Base-by-base conservation (phyloP, 768 basidiomycete genomes). In the Suillus ampliporus region DNA sequence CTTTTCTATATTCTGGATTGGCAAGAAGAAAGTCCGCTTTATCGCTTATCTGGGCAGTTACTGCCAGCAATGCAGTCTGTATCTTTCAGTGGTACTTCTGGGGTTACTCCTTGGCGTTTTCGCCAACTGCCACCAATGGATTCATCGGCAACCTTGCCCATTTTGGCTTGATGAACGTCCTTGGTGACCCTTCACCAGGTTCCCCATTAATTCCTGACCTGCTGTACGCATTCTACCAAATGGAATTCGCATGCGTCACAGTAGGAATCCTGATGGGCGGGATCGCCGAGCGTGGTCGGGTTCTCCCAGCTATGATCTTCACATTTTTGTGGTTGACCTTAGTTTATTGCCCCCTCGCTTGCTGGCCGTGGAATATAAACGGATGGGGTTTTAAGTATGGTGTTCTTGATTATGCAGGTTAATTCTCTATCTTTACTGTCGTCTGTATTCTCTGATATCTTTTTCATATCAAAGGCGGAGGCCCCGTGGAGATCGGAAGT, bases 311-410 rank as follows among this genome's bases (percentile, higher is more conserved):
- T 11, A 88, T 95, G 83, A 79, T 93, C 23, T 86, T 96, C 71
- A 83, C 86, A 4, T 95, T 95, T 76, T 65, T 88, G 59, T 97
- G 94, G 95, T 80, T 89, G 71, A 95, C 94, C 7, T 65, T 95
- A 57, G 93, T 95, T 19, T 95, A 95, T 74, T 93, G 91, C 69
- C 93, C 92, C 10, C 82, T 96, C 62, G 94, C 93, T 37, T 90
- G 84, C 73, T 95, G 94, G 92, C 83, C 84, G 2, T 96, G 94
- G 94, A 86, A 86, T 57, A 67, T 78, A 0, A 86, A 90, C 63
- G 94, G 95, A 2, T 97, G 95, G 95, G 89, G 84, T 8, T 90
- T 88, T 75, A 86, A 85, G 67, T 91, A 87, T 83, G 95, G 95
- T 17, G 90, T 91, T 31, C 80, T 93, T 52, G 94, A 97, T 74